Base-by-base conservation (phyloP, 345 rosid genomes). In the Gossypium longicalyx region DNA sequence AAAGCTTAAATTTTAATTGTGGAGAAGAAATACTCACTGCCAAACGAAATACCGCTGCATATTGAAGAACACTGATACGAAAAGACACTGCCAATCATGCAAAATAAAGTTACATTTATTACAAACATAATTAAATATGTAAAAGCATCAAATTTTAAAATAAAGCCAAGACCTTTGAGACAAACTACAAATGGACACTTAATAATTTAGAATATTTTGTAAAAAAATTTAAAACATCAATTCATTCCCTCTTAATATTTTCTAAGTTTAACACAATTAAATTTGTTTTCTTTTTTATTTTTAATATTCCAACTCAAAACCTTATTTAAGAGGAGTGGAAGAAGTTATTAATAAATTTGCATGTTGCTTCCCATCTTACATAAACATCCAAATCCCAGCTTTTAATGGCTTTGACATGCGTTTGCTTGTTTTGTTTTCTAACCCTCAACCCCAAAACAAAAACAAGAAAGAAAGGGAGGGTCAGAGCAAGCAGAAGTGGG, bases 21-120 rank as follows among this genome's bases (percentile, higher is more conserved):
- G 68, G 48, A 62, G 71, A 54, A 20, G 34, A 64, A 81, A 72
- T 56, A 75, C 87, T 87, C 82, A 94, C 94, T 84, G 85, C 97
- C 74, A 84, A 71, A 60, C 93, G 93, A 74, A 86, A 79, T 85
- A 86, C 93, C 78, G 97, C 81, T 73, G 86, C 92, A 81, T 89
- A 97, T 80, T 84, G 95, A 82, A 94, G 89, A 85, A 89, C 86
- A 89, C 85, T 48, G 89, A 86, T 56, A 88, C 79, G 56, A 91
- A 81, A 60, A 94, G 86, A 59, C 93, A 97, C 98, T 94, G 91
- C 78, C 7, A 78, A 84, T 76, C 56, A 60, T 16, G 25, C 52
- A 66, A 82, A 41, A 64, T 16, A 51, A 51, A 51, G 19, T 51
- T 51, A 56, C 27, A 56, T 6, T 56, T 20, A 9, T 56, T 56